Evolutionary conservation across 2,329 filamentous ascomycete species (phyloP).

Genomic region (Hymenoscyphus albidus): DNA sequence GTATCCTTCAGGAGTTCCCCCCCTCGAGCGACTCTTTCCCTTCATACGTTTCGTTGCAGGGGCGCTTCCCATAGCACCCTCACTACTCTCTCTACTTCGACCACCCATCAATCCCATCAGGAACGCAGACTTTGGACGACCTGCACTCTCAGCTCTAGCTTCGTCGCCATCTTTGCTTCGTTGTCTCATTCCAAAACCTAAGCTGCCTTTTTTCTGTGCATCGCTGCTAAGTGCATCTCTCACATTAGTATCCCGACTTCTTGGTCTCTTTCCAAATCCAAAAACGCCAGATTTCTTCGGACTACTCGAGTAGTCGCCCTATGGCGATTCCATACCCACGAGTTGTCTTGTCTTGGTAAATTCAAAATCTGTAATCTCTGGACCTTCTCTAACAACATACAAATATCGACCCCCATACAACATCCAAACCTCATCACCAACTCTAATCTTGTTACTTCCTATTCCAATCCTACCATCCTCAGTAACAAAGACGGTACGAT

Average conservation of each 20-base stretch:
- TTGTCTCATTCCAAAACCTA: background rate
- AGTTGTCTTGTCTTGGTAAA: background rate
- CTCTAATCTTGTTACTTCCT: background rate
- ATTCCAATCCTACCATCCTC: background rate
- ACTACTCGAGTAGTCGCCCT: background rate
- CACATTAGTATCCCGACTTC: too few species aligned
- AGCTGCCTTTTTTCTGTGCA: too few species aligned
- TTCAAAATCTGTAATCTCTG: background rate
- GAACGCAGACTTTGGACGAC: too few species aligned
- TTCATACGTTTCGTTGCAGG: background rate
- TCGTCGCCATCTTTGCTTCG: background rate
- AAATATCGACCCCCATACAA: background rate
- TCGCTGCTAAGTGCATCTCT: too few species aligned
- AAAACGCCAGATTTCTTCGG: background rate
- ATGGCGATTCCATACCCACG: background rate
- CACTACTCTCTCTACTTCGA: background rate
- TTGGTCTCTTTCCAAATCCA: too few species aligned
- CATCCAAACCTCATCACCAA: conserved; percentile 2
- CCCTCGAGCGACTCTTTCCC: background rate
- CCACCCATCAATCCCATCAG: too few species aligned
- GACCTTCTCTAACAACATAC: background rate
- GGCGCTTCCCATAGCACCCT: background rate
- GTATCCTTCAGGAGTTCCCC: background rate
- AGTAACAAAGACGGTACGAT: background rate
- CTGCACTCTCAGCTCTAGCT: background rate